phyloP scores from a whole-genome alignment of 352 stramenopile species.

The Pythium myriotylum region DNA sequence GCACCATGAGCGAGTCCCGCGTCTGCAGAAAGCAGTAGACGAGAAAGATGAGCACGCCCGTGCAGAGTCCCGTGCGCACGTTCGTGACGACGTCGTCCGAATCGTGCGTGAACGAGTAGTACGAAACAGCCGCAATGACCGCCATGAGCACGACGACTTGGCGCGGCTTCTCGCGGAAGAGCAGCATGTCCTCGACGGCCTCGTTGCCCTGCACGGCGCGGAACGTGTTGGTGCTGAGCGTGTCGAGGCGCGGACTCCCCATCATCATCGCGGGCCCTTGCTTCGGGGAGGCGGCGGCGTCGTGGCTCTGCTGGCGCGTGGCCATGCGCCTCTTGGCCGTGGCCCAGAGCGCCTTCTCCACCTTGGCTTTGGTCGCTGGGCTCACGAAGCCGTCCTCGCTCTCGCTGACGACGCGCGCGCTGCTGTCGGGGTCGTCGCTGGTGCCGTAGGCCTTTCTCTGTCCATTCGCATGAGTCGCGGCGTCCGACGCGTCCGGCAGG shows the following conservation, averaged over 20 bases:
- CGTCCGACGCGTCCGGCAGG: conserved; percentile 15
- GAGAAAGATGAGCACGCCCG: conserved; percentile 79
- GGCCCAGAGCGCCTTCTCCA: conserved; percentile 29
- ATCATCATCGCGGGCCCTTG: background rate
- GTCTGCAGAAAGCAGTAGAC: conserved; percentile 88
- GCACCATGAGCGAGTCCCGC: conserved; percentile 75
- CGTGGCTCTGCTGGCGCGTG: conserved; percentile 28
- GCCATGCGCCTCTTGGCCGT: conserved; percentile 31
- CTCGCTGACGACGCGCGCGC: conserved; percentile 17
- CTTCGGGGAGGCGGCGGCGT: background rate
- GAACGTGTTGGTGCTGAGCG: conserved; percentile 52
- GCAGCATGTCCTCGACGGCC: conserved; percentile 58
- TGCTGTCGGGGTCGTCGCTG: background rate
- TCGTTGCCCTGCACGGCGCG: conserved; percentile 56
- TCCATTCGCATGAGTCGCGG: conserved; percentile 11
- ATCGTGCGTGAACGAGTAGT: conserved; percentile 86
- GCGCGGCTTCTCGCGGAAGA: conserved; percentile 80
- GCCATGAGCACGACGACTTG: conserved; percentile 73
- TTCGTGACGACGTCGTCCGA: conserved; percentile 69
- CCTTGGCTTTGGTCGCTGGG: conserved; percentile 27
- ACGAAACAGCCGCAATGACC: conserved; percentile 63
- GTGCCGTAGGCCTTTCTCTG: background rate
- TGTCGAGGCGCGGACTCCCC: conserved; percentile 20
- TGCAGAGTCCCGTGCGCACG: conserved; percentile 59
- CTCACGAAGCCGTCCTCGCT: conserved; percentile 33